Base-by-base conservation (phyloP, 2,329 filamentous ascomycete genomes). In the Pyricularia pennisetigena region DNA sequence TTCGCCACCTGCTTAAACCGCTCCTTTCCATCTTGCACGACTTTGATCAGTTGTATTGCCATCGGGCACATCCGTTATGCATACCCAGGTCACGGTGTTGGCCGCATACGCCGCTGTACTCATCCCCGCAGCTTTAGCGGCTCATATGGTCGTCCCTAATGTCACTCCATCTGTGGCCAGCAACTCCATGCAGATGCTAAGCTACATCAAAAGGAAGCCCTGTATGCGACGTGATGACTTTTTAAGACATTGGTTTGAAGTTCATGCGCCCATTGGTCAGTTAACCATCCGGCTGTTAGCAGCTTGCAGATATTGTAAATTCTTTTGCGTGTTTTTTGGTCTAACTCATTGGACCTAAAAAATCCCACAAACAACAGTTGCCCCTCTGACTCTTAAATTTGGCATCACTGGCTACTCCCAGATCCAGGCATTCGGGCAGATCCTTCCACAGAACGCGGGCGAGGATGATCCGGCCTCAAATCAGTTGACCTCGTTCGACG, bases 381-480 rank as follows among this genome's bases (percentile, higher is more conserved):
- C 63, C 63, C 30, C 63, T 10, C 28, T 65, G 63, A 29, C 63
- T n/a, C 32, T n/a, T 28, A 65, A 65, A 29, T 65, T 65, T 29
- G 63, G 63, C 63, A 65, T 41, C 63, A 28, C 5, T 41, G 63
- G 20, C 20, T 65, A 65, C 28, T 65, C 63, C 10, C 63, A 65
- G 63, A n/a, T 65, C 16, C 63, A 30, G 29, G 63, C 63, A n/a
- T 65, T 65, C 16, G 63, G 63, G 29, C 63, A 41, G 63, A 65
- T 41, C 29, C 63, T 65, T 5, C 63, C 30, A n/a, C 63, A 41
- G 63, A 65, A 41, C 14, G 29, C 28, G 7, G 63, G 63, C 29
- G 63, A 65, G 63, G 29, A 41, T 10, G 9, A 20, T 29, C 63
- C 63, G 29, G 63, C 28, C 30, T 65, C 63, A 16, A 35, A 29